Evolutionary conservation across 2,329 filamentous ascomycete species (phyloP), one percentile per base, ranked within the genome.

Genomic region (Anisogramma anomala): DNA sequence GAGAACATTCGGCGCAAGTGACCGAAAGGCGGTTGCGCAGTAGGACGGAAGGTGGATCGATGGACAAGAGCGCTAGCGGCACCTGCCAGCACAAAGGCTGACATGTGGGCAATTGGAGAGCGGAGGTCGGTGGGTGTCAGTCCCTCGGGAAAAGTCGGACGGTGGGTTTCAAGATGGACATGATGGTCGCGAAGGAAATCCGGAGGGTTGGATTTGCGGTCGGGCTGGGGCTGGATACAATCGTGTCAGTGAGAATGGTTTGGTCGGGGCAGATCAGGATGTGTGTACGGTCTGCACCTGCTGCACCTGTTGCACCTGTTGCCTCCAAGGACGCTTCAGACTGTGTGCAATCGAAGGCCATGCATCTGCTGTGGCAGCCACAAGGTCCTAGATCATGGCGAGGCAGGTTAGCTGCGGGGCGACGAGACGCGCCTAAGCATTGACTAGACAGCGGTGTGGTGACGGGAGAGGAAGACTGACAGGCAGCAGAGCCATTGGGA

Each of bases 271-370:
- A 39, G 19, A 31, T 20, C 15, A 8, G 11, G 10, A 8, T 8
- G 17, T 2, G 14, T 19, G 9, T 39, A 39, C 36, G 11, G 14
- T 15, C 15, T 9, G 36, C 10, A 8, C n/a, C 19, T 15, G 11
- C 14, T 10, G 9, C 9, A 22, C 22, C 31, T 25, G 34, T 14
- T 9, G 20, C 27, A 23, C 18, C 27, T n/a, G n/a, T n/a, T n/a
- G n/a, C 30, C 56, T 63, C 57, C 56, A 59, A 19, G 62, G 59
- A 43, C 55, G 52, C 32, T 52, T 50, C 33, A 66, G 49, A 38
- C 58, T 45, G 44, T 53, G 64, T 35, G 59, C 61, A 50, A 68
- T 55, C 19, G 58, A 60, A 32, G 64, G 62, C 63, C 61, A 65
- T 36, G 66, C 46, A 49, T 66, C 63, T 26, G 63, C 59, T 30